Conservation (phyloP, 768 basidiomycete species). For the Ephemerocybe angulata region DNA sequence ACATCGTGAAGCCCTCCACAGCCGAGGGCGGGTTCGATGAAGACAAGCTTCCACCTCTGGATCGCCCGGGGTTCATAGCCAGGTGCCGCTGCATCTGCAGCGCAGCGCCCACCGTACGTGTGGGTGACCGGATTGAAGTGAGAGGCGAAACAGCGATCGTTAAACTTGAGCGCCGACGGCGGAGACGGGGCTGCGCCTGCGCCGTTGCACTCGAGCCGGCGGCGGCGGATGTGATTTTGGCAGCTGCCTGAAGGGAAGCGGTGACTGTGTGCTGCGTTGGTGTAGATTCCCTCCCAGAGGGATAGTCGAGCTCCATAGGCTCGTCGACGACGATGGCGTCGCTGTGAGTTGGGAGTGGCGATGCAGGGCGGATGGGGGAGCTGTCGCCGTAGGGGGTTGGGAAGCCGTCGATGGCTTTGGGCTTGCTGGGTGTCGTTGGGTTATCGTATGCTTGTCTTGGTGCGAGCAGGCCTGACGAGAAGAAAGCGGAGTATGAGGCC, state of each 20-base stretch:
- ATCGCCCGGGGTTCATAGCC: conserved; percentile 27
- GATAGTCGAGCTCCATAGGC: conserved; percentile 19
- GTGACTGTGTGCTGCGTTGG: conserved; percentile 25
- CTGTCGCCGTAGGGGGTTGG: conserved; percentile 1
- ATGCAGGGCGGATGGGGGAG: conserved; percentile 13
- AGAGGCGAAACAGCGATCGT: conserved; percentile 53
- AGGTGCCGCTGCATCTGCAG: conserved; percentile 47
- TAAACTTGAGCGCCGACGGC: conserved; percentile 62
- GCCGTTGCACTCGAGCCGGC: conserved; percentile 11
- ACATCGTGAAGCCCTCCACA: not conserved
- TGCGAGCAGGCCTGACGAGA: conserved; percentile 68
- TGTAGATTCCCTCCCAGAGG: conserved; percentile 22
- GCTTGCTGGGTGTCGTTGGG: conserved; percentile 10
- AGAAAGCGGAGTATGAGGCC: conserved; percentile 55
- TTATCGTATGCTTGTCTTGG: conserved; percentile 26
- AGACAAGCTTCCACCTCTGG: conserved; percentile 47
- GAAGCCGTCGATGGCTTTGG: not conserved
- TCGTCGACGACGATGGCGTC: conserved; percentile 17
- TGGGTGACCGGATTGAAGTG: conserved; percentile 54
- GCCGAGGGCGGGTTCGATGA: not conserved
- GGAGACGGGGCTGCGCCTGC: conserved; percentile 20
- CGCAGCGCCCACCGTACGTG: conserved; percentile 48
- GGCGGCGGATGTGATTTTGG: not conserved
- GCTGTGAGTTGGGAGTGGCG: conserved; percentile 31
- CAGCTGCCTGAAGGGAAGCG: conserved; percentile 8